These are phyloP conservation scores for Boletellus sp. DNA, from an alignment of 768 basidiomycete species.

Conservation along the genomic window DNA sequence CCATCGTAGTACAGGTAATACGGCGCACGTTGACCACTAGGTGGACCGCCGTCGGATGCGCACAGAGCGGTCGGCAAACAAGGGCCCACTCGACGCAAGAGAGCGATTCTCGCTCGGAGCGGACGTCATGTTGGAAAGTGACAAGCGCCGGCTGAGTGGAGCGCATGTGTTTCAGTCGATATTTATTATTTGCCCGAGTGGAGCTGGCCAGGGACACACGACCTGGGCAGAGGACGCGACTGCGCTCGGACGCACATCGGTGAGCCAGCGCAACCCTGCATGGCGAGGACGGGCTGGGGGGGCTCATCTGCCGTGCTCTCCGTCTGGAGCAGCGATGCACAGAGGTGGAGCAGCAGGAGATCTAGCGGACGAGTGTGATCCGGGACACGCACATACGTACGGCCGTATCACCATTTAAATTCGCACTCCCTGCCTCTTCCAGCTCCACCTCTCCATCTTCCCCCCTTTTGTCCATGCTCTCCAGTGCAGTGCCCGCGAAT, in stretches of 20 bases:
- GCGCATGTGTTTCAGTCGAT: constrained; percentile 19
- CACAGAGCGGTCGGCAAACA: background rate
- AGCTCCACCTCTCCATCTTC: constrained; percentile 10
- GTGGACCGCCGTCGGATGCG: too few species aligned
- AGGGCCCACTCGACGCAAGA: constrained; percentile 3
- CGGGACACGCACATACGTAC: constrained; percentile 15
- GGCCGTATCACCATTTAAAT: constrained; percentile 23
- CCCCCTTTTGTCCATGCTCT: constrained; percentile 17
- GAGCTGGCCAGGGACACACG: background rate
- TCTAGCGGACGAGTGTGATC: constrained; percentile 25
- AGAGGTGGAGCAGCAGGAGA: constrained; percentile 27
- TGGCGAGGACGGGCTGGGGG: background rate
- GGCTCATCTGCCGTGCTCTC: constrained; percentile 1
- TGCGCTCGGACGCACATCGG: background rate
- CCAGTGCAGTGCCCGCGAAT: constrained; percentile 6
- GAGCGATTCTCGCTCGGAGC: too few species aligned
- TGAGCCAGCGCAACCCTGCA: background rate
- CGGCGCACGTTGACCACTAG: too few species aligned
- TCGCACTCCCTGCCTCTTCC: constrained; percentile 8
- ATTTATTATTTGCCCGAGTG: background rate
- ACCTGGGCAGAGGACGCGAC: background rate
- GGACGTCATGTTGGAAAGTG: background rate
- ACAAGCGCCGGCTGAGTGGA: constrained; percentile 21
- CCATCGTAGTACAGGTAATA: too few species aligned
- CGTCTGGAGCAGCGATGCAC: background rate